Conservation (phyloP, 2,329 filamentous ascomycete genomes). For the Pezicula carpinea region DNA sequence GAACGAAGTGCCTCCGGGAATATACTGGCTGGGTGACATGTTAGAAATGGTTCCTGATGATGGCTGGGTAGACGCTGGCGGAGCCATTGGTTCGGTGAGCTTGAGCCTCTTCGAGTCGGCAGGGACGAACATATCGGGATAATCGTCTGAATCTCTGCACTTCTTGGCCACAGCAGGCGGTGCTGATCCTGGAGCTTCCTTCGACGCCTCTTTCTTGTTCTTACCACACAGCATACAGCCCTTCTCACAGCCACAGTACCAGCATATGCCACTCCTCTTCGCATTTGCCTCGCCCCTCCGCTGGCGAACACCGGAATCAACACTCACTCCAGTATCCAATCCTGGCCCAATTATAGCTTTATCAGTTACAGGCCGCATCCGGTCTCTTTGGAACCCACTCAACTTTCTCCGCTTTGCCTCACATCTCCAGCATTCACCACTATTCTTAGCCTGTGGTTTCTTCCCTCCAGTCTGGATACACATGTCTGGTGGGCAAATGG, state of each 20-base stretch:
- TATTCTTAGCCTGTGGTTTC: conserved; percentile 4
- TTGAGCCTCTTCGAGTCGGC: too few relatives aligned
- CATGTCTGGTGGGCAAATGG: conserved; percentile 22
- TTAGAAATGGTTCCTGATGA: too few relatives aligned
- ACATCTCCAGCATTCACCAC: conserved; percentile 24
- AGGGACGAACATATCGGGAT: too few relatives aligned
- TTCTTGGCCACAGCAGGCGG: too few relatives aligned
- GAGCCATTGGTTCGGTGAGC: too few relatives aligned
- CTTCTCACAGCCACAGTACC: neutral
- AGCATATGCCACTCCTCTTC: neutral
- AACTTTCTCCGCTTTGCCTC: conserved; percentile 5
- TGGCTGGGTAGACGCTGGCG: too few relatives aligned
- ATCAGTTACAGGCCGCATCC: conserved; percentile 20
- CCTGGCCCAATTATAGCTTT: conserved; percentile 17
- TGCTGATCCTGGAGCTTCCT: too few relatives aligned
- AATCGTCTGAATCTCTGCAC: too few relatives aligned
- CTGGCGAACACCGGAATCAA: neutral
- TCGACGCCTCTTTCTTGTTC: too few relatives aligned
- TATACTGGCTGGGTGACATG: too few relatives aligned
- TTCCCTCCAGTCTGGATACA: conserved; percentile 15
- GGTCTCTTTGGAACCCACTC: conserved; percentile 8
- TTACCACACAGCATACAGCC: too few relatives aligned
- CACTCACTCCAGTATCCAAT: conserved; percentile 4
- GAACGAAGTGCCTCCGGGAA: too few relatives aligned
- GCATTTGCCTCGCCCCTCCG: neutral